These are phyloP conservation scores for Tetrapisispora iriomotensis DNA, from an alignment of 805 yeast genomes.

Conservation along the genomic window DNA sequence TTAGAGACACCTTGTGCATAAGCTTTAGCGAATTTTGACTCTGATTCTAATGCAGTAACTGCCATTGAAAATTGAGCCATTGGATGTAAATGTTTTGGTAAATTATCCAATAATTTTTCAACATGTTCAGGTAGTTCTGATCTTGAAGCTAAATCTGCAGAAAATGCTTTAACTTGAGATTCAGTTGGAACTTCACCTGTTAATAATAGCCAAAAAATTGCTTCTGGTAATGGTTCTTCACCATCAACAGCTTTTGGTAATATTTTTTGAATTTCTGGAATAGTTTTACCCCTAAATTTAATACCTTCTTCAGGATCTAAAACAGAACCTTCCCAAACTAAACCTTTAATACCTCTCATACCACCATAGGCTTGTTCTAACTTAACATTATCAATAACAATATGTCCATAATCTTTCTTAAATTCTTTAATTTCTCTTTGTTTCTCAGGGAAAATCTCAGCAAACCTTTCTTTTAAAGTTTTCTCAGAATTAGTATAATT, in stretches of 20 bases:
- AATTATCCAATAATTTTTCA: slow-evolving; percentile 56
- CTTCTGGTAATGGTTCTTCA: slow-evolving; percentile 67
- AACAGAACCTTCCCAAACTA: slow-evolving; percentile 85
- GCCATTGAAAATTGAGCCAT: slow-evolving; percentile 88
- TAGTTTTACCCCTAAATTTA: slow-evolving; percentile 76
- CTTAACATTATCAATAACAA: slow-evolving; percentile 59
- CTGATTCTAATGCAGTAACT: slow-evolving; percentile 69
- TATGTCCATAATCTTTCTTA: slow-evolving; percentile 81
- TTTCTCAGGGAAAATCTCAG: slow-evolving; percentile 83
- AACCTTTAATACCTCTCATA: slow-evolving; percentile 79
- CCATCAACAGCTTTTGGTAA: slow-evolving; percentile 57
- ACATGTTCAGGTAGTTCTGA: slow-evolving; percentile 72
- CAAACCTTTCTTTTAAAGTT: slow-evolving; percentile 90
- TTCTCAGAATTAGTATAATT: slow-evolving; percentile 22
- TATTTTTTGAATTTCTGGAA: slow-evolving; percentile 65
- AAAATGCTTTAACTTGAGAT: slow-evolving; percentile 57
- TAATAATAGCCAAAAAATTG: slow-evolving; percentile 69
- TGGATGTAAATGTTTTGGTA: slow-evolving; percentile 73
- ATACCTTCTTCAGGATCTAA: slow-evolving; percentile 80
- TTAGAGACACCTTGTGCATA: slow-evolving; percentile 76
- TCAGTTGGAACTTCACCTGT: slow-evolving; percentile 78
- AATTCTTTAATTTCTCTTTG: slow-evolving; percentile 76
- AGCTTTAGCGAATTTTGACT: slow-evolving; percentile 77
- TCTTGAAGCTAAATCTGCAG: slow-evolving; percentile 72
- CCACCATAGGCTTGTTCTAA: slow-evolving; percentile 85